Evolutionary conservation across 805 yeast species (phyloP), one percentile per base, ranked within the genome.

Genomic region (Candida golubevii): DNA sequence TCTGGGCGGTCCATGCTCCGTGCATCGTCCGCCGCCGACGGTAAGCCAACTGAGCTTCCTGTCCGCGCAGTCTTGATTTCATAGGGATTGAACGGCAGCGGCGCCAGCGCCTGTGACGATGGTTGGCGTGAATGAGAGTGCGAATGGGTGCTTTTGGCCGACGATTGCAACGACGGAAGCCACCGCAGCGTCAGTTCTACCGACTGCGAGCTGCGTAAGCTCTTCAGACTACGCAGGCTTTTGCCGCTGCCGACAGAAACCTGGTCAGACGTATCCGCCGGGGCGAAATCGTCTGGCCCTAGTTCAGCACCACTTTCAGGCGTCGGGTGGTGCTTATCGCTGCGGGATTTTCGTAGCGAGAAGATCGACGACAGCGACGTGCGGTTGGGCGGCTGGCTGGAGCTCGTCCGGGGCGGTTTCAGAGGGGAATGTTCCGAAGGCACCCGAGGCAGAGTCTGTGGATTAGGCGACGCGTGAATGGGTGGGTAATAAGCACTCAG

Each of bases 321-420:
- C 23, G 23, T 18, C 3, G 3, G 3, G 33, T 10, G 15, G 11
- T 28, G n/a, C 8, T 28, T 10, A 10, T 33, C 37, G n/a, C 34
- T 30, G 26, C 42, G 40, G 45, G 50, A 51, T 46, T 66, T 69
- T 32, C 70, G 55, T 34, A 68, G 52, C 45, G 69, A 63, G 52
- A 71, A 71, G 23, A 69, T 60, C 28, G 71, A 63, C 30, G 66
- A 59, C 8, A 71, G 55, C 29, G 69, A 63, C 39, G 58, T 61
- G 40, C 73, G 53, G 45, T 55, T 53, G 8, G 34, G 34, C 32
- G 32, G 32, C 32, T 29, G 32, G 32, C 23, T 18, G 23, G 23
- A 3, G 23, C 23, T 18, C 5, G 4, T 5, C 3, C 23, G 23
- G 5, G 23, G 23, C 23, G 23, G 23, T 18, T 18, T 18, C 23